phyloP scores from a whole-genome alignment of 495 filamentous ascomycete genomes.

The Delitschia confertaspora region DNA sequence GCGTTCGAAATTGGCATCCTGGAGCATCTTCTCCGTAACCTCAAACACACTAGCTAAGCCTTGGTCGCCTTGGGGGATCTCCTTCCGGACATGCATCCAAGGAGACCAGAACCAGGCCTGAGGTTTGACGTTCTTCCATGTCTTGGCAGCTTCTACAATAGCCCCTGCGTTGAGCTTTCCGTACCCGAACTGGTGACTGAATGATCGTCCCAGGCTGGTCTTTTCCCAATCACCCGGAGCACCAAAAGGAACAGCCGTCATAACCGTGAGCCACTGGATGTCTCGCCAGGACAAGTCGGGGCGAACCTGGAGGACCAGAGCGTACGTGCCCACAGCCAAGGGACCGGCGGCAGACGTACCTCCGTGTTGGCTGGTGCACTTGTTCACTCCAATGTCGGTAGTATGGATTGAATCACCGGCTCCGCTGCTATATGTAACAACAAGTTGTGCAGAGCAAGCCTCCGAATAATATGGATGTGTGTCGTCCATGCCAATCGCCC shows the following conservation, averaged over 20 bases:
- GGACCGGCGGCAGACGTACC: constrained; percentile 97
- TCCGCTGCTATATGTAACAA: constrained; percentile 94
- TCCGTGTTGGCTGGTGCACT: constrained; percentile 70
- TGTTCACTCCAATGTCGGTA: constrained; percentile 80
- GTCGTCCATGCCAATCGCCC: constrained; percentile 80
- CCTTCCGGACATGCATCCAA: constrained; percentile 79
- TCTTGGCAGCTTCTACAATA: constrained; percentile 77
- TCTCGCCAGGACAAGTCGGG: constrained; percentile 91
- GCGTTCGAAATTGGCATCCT: constrained; percentile 70
- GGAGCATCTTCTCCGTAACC: constrained; percentile 65
- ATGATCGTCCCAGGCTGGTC: constrained; percentile 71
- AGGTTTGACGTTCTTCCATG: constrained; percentile 85
- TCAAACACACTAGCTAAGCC: constrained; percentile 71
- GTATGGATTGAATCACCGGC: constrained; percentile 84
- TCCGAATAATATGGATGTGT: constrained; percentile 89
- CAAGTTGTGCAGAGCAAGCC: constrained; percentile 86
- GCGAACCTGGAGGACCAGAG: constrained; percentile 78
- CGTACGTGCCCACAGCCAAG: constrained; percentile 80
- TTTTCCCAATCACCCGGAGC: constrained; percentile 71
- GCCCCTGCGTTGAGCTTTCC: constrained; percentile 86
- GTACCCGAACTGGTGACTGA: constrained; percentile 89
- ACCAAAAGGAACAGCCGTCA: constrained; percentile 73
- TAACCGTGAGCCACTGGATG: constrained; percentile 79
- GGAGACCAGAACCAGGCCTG: constrained; percentile 92
- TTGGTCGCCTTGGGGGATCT: constrained; percentile 75